These are phyloP conservation scores for Ilyonectria mors-panacis DNA, from an alignment of 2,329 filamentous ascomycete species.

Conservation along the genomic window DNA sequence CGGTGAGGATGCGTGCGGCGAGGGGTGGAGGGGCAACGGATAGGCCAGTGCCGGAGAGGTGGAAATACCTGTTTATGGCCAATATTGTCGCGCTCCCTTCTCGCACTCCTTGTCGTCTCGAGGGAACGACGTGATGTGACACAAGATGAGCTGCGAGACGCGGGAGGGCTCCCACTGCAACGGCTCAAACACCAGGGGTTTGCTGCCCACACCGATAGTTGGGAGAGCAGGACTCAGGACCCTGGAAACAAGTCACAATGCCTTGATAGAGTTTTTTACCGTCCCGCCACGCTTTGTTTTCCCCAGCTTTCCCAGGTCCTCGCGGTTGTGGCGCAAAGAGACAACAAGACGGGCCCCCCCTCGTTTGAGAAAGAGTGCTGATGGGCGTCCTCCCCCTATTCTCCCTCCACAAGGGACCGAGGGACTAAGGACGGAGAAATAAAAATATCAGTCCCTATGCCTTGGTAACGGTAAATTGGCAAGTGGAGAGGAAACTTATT, in stretches of 20 bases:
- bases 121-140: neutral
- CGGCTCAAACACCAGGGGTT: neutral
- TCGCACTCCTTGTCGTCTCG: neutral
- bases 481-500: slow-evolving; percentile 12
- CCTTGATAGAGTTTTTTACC: neutral
- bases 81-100: no score
- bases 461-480: slow-evolving; percentile 30
- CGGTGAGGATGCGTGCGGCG: slow-evolving; percentile 4
- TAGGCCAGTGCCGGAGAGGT: neutral
- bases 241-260: neutral
- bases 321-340: neutral
- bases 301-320: neutral
- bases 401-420: neutral
- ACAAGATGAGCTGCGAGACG: neutral
- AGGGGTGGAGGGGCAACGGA: neutral
- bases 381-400: slow-evolving; percentile 1
- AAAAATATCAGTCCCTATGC: slow-evolving; percentile 14
- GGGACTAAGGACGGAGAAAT: neutral
- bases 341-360: slow-evolving; percentile 10
- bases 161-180: neutral
- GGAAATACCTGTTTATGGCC: neutral
- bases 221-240: neutral
- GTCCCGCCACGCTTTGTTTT: neutral
- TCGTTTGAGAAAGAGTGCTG: neutral
- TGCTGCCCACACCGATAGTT: neutral